Evolutionary conservation across 441 rosid genomes (phyloP), one percentile per base, ranked within the genome.

Genomic region (Euphorbia schlechtendalii): DNA sequence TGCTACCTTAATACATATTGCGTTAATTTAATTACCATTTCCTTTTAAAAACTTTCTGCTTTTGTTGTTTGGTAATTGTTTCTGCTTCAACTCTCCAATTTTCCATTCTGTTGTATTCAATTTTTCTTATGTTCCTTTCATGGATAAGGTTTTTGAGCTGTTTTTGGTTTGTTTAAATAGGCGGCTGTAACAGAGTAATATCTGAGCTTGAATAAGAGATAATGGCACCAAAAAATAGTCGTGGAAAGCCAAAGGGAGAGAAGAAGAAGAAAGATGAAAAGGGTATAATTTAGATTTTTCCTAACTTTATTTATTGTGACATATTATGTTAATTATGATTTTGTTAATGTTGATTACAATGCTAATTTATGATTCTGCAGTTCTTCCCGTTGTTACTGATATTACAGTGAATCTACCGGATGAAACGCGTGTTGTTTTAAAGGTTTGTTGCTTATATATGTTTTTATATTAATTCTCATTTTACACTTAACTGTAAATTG

Each of bases 221-320:
- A 83, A 94, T 94, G 99, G 94, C 97, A 34, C 99, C 99, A 22
- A 84, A 82, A 84, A 90, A 86, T 90, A 94, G 74, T 73, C 87
- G 96, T 30, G 86, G 92, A 62, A 94, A 89, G 78, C 78, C 90
- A 46, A 94, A 84, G 74, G 93, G 89, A 64, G 99, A 94, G 18
- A 94, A 86, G 94, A 94, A 87, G 90, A 90, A 94, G 84, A 94
- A 90, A 67, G 96, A 87, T 66, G 97, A 94, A 64, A 94, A 90
- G 77, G 89, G 99, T 90, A 46, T 34, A 34, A 34, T 34, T 8
- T 34, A 5, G 8, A 34, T 5, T 34, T 34, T 5, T 5, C 1
- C 6, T 34, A 2, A 34, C 6, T 34, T 34, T 34, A 34, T 2
- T 34, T 34, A 2, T 34, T 34, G 40, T 34, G 40, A 34, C 6